phyloP scores from a whole-genome alignment of 2,329 filamentous ascomycete species.

The Metarhizium brunneum region DNA sequence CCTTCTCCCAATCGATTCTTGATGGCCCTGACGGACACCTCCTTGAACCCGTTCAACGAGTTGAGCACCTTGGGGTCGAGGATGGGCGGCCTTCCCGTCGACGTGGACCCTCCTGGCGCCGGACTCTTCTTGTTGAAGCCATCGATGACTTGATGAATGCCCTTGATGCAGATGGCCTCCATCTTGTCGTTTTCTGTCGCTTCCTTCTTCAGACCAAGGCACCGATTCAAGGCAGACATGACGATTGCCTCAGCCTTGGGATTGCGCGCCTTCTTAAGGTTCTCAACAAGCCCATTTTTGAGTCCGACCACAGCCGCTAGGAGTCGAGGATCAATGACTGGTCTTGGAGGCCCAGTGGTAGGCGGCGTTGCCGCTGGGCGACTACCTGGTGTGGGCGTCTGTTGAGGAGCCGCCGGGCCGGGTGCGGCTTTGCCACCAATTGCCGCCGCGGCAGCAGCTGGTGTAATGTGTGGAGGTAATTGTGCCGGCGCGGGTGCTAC shows the following conservation, averaged over 20 bases:
- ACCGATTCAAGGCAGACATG: slow-evolving; percentile 44
- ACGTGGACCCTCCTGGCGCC: slow-evolving; percentile 19
- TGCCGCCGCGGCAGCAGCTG: slow-evolving; percentile 3
- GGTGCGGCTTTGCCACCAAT: slow-evolving; percentile 5
- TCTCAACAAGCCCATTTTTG: slow-evolving; percentile 36
- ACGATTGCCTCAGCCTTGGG: slow-evolving; percentile 37
- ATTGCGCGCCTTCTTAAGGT: slow-evolving; percentile 32
- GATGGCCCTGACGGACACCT: slow-evolving; percentile 33
- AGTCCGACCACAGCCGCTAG: slow-evolving; percentile 33
- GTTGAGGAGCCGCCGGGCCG: slow-evolving; percentile 8
- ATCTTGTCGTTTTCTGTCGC: slow-evolving; percentile 35
- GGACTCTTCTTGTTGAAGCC: slow-evolving; percentile 31
- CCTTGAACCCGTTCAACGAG: slow-evolving; percentile 35
- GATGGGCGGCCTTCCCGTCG: slow-evolving; percentile 17
- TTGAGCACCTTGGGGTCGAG: slow-evolving; percentile 31
- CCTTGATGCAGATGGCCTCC: slow-evolving; percentile 37
- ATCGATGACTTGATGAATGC: slow-evolving; percentile 31
- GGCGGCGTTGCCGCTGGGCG: slow-evolving; percentile 18
- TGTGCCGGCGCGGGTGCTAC: slow-evolving; percentile 7
- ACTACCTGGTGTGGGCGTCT: slow-evolving; percentile 9
- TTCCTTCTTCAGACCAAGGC: slow-evolving; percentile 36
- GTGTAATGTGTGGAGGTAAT: slow-evolving; percentile 7
- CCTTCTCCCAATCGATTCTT: slow-evolving; percentile 28
- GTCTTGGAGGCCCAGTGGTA: slow-evolving; percentile 17
- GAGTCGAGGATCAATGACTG: slow-evolving; percentile 35